These are phyloP conservation scores for Blastobotrys apis DNA, from an alignment of 1,139 yeast genomes.

Conservation along the genomic window DNA sequence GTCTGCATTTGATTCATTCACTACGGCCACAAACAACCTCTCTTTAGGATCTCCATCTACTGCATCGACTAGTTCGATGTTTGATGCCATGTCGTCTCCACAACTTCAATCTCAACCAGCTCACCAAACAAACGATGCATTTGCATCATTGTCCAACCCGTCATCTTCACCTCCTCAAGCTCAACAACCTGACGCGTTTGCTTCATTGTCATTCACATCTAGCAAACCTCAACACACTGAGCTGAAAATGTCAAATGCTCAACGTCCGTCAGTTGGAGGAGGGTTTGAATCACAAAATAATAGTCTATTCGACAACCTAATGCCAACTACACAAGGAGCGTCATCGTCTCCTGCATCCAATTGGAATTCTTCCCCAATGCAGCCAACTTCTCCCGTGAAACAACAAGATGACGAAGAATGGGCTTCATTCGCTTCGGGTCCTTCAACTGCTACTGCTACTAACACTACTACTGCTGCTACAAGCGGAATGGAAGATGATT, in stretches of 20 bases:
- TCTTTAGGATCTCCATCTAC: conserved; percentile 3
- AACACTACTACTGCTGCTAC: conserved; percentile 24
- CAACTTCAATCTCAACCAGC: background rate
- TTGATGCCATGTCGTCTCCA: background rate
- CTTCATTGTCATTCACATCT: conserved; percentile 14
- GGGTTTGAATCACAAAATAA: background rate
- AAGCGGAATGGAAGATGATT: conserved; percentile 53
- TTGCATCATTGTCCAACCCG: conserved; percentile 15
- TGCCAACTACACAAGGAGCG: too few species aligned
- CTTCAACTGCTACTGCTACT: conserved; percentile 27
- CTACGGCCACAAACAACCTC: conserved; percentile 17
- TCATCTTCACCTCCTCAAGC: conserved; percentile 2
- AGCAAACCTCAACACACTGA: background rate
- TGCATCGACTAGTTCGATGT: background rate
- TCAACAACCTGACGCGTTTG: conserved; percentile 16
- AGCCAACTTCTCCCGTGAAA: background rate
- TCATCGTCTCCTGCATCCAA: background rate
- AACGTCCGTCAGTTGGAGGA: conserved; percentile 3
- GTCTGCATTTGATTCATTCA: conserved; percentile 14
- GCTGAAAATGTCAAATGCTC: conserved; percentile 4
- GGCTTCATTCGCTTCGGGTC: conserved; percentile 27
- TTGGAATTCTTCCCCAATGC: background rate
- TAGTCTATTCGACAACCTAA: background rate
- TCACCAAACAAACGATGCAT: conserved; percentile 3
- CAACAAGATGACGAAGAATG: conserved; percentile 22